A percentile compares a stretch with the other conserved stretches of the same genome.
These are phyloP conservation scores for Melampsora abietis-canadensis DNA, from an alignment of 1,284 basidiomycete genomes.

Conservation along the genomic window DNA sequence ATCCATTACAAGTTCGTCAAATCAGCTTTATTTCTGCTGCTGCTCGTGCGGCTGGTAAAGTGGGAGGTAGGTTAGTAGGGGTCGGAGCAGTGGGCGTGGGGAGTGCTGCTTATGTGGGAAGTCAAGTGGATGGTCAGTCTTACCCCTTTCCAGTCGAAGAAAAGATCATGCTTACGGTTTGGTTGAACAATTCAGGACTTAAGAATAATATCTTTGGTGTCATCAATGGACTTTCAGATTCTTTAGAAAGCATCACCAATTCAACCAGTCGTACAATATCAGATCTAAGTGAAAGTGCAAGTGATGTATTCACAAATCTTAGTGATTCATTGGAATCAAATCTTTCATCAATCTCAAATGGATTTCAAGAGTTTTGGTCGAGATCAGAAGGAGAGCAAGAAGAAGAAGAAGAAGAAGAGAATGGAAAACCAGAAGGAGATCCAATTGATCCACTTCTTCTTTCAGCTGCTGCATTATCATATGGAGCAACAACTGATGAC, in stretches of 20 bases:
- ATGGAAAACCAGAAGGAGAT: not conserved
- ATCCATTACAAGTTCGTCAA: conserved; percentile 6
- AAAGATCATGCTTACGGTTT: not conserved
- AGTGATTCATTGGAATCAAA: not conserved
- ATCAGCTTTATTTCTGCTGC: conserved; percentile 33
- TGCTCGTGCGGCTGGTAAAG: conserved; percentile 8
- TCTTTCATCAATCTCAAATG: conserved; percentile 4
- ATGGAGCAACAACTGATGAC: conserved; percentile 6
- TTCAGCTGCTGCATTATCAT: conserved; percentile 19
- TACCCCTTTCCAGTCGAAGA: not conserved
- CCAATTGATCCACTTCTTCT: not conserved
- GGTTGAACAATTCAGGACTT: not conserved
- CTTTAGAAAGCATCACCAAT: not conserved
- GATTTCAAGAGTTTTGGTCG: conserved; percentile 6
- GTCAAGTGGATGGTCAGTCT: conserved; percentile 39
- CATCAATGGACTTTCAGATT: not conserved
- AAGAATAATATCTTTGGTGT: not conserved
- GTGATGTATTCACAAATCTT: not conserved
- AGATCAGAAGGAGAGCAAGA: conserved; percentile 15
- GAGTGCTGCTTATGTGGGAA: conserved; percentile 34
- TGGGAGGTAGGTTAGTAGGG: conserved; percentile 20
- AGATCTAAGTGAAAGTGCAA: not conserved
- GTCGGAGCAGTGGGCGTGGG: conserved; percentile 28
- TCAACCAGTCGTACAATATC: not conserved
- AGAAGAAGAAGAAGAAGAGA: not conserved